phyloP scores from a whole-genome alignment of 2,329 filamentous ascomycete species.

The Thermothelomyces thermophilus region DNA sequence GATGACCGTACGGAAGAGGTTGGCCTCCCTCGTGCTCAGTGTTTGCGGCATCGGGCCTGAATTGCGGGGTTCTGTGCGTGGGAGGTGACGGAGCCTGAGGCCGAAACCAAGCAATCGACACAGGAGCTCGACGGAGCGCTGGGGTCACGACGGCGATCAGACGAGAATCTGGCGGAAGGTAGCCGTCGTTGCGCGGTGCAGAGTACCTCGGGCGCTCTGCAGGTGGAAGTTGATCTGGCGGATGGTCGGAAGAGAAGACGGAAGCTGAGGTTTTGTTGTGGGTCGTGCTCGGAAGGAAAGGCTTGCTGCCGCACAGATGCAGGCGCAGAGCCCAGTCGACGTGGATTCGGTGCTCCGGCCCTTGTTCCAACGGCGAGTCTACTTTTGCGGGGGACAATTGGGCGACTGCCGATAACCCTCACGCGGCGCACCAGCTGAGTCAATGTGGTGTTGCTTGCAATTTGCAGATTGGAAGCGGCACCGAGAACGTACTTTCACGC shows the following conservation, averaged over 20 bases:
- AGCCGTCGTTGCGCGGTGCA: not conserved
- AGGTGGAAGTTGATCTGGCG: not conserved
- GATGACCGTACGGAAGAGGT: conserved; percentile 90
- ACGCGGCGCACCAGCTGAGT: not conserved
- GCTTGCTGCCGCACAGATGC: not conserved
- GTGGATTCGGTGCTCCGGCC: not conserved
- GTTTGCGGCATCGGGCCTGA: conserved; percentile 58
- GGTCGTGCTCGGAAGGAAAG: not conserved
- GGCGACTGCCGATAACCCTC: not conserved
- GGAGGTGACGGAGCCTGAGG: not conserved
- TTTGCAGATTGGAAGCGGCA: conserved; percentile 10
- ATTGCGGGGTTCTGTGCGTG: conserved; percentile 12
- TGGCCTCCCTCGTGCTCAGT: conserved; percentile 79
- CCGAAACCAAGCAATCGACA: not conserved
- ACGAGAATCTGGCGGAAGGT: not conserved
- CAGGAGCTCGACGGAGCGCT: not conserved
- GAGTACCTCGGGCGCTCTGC: not conserved
- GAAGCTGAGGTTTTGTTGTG: conserved; percentile 1
- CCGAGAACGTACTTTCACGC: conserved; percentile 8
- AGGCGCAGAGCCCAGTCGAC: not conserved
- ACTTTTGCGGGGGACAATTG: no score
- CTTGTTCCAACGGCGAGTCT: not conserved
- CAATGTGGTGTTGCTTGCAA: conserved; percentile 3
- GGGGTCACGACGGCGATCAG: not conserved
- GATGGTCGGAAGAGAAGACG: not conserved